These are phyloP conservation scores for Metschnikowia cubensis DNA, from an alignment of 805 yeast genomes.

Conservation along the genomic window DNA sequence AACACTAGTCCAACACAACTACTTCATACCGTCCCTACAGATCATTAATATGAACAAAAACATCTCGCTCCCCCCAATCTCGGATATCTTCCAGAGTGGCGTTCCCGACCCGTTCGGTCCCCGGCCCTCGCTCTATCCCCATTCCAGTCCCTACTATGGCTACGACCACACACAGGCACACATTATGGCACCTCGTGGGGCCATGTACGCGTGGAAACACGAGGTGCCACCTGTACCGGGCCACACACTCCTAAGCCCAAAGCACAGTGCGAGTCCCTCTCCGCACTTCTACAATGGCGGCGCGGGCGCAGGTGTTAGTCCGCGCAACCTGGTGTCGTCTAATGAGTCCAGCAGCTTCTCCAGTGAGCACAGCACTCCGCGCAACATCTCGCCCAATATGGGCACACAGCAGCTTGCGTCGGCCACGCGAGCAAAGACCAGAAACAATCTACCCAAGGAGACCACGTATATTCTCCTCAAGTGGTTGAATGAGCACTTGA, in stretches of 20 bases:
- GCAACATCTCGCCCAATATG: neutral
- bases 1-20: too few relatives aligned
- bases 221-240: neutral
- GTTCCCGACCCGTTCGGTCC: constrained; percentile 5
- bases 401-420: neutral
- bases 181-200: constrained; percentile 3
- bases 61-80: constrained; percentile 40
- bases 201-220: constrained; percentile 3
- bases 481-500: constrained; percentile 72
- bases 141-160: constrained; percentile 1
- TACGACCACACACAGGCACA: neutral
- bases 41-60: constrained; percentile 15
- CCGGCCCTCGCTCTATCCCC: constrained; percentile 6
- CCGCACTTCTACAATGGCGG: constrained; percentile 11
- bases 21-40: neutral
- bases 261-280: constrained; percentile 7
- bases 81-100: constrained; percentile 29
- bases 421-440: constrained; percentile 26
- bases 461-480: constrained; percentile 66
- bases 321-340: neutral
- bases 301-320: neutral
- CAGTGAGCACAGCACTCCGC: neutral
- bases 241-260: neutral
- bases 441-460: constrained; percentile 76
- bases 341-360: neutral